A percentile compares a stretch with the other conserved stretches of the same genome.
Conservation (phyloP, 2,329 filamentous ascomycete genomes). For the Ophiostoma piceae region DNA sequence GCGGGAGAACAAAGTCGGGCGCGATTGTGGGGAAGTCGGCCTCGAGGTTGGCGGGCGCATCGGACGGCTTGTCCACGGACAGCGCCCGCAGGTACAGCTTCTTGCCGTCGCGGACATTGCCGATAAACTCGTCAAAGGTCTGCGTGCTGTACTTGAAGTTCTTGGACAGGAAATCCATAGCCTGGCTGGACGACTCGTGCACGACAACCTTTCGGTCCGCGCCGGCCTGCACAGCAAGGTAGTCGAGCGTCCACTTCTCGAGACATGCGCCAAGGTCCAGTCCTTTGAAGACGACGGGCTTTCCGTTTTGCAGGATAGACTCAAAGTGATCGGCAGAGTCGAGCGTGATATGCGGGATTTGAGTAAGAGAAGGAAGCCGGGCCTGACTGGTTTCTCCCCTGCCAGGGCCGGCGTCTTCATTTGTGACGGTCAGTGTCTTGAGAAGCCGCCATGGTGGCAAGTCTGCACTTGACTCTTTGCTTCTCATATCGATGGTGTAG, state of each 20-base stretch:
- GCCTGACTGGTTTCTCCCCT: no score
- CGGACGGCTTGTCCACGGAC: constrained; percentile 62
- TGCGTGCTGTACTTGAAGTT: constrained; percentile 74
- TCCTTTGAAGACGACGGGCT: constrained; percentile 61
- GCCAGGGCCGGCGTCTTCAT: background rate
- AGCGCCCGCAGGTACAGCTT: constrained; percentile 74
- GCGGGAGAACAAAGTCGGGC: constrained; percentile 64
- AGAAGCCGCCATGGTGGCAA: constrained; percentile 16
- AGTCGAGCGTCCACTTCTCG: constrained; percentile 61
- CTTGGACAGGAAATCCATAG: constrained; percentile 77
- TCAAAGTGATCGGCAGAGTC: constrained; percentile 53
- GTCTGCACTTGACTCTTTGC: no score
- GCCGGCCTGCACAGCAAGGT: constrained; percentile 60
- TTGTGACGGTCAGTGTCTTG: constrained; percentile 21
- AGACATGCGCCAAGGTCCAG: constrained; percentile 64
- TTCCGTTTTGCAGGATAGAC: constrained; percentile 50
- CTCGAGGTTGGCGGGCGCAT: constrained; percentile 62
- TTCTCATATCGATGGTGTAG: constrained; percentile 38
- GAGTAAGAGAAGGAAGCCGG: background rate
- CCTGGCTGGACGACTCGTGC: constrained; percentile 59
- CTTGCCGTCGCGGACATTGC: constrained; percentile 52
- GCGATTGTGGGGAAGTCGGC: constrained; percentile 67
- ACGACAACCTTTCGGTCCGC: constrained; percentile 61
- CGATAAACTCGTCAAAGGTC: constrained; percentile 61
- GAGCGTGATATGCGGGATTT: constrained; percentile 50